Base-by-base conservation (phyloP, 2,329 filamentous ascomycete species). In the Leptoxyphium fumago region DNA sequence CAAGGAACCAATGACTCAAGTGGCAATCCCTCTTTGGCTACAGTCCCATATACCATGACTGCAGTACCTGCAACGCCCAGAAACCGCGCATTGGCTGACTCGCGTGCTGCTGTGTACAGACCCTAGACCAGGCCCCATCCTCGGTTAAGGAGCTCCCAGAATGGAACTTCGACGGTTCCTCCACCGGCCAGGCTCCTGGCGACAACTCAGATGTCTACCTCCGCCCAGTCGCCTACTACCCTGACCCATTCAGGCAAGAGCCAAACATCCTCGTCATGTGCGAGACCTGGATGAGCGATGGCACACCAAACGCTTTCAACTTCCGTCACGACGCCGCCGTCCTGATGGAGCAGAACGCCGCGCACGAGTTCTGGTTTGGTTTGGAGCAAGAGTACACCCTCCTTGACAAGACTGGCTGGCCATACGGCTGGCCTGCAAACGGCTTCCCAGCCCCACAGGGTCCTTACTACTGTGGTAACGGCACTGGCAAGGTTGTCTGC, bases 171-270 rank as follows among this genome's bases (percentile, higher is more conserved):
- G 81, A 85, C 64, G 89, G 89, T 61, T 94, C 86, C 46, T 94
- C 87, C 11, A 95, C 87, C 55, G 80, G 76, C 55, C 89, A 96
- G 69, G 89, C 89, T 41, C 85, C 86, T 36, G 87, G 88, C 59
- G 84, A 93, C 67, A 91, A 96, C 78, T 94, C 86, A 40, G 89
- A 96, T 69, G 84, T 95, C 73, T 95, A 94, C 77, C 84, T 96
- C 56, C 82, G 85, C 62, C 88, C 88, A 47, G 78, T 84, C 50
- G 85, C 87, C 56, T 79, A 88, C 69, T 95, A 78, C 77, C 83
- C 86, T 55, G 87, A 94, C 53, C 89, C 89, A 48, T 89, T 95
- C 81, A 84, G 88, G 55, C 77, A 79, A 49, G 78, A 78, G 48
- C 84, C 87, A 69, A 95, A 95, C 75, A 82, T 95, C 66, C 78